Conservation (phyloP, 2,329 filamentous ascomycete species). For the Didymellaceae sp. region DNA sequence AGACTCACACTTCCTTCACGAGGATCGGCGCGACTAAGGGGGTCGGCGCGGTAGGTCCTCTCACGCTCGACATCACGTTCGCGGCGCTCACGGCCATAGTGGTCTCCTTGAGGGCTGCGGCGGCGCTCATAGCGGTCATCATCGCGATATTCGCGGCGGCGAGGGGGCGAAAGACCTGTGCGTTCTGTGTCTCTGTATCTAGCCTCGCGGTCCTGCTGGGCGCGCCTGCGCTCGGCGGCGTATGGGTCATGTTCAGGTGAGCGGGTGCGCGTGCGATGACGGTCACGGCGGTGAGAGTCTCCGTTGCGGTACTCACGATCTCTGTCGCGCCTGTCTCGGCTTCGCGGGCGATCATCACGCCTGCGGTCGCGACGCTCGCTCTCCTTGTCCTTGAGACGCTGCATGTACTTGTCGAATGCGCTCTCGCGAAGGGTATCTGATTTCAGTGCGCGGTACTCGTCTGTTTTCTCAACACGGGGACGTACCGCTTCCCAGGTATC, state of each 20-base stretch:
- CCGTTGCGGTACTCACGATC: conserved; percentile 51
- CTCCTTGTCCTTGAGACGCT: conserved; percentile 88
- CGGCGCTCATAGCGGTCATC: conserved; percentile 53
- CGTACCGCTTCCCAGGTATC: conserved; percentile 92
- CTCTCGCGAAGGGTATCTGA: conserved; percentile 81
- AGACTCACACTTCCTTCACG: conserved; percentile 78
- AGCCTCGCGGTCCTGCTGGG: conserved; percentile 90
- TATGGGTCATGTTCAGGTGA: conserved; percentile 94
- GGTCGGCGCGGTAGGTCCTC: conserved; percentile 66
- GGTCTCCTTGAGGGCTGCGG: conserved; percentile 66
- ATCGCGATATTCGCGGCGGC: conserved; percentile 52
- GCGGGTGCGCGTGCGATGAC: conserved; percentile 69
- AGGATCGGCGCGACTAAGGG: conserved; percentile 74
- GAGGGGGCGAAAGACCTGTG: conserved; percentile 64
- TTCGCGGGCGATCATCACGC: conserved; percentile 54
- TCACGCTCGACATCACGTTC: conserved; percentile 92
- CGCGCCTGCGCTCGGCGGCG: conserved; percentile 92
- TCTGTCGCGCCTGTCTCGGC: conserved; percentile 49
- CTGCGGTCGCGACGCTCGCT: conserved; percentile 62
- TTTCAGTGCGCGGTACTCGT: conserved; percentile 83
- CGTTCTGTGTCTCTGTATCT: conserved; percentile 85
- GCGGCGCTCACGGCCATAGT: conserved; percentile 85
- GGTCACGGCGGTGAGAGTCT: conserved; percentile 46
- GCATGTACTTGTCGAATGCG: conserved; percentile 91
- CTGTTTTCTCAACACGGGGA: conserved; percentile 76